Evolutionary conservation across 805 yeast species (phyloP).

Genomic region (Saccharomyces paradoxus): DNA sequence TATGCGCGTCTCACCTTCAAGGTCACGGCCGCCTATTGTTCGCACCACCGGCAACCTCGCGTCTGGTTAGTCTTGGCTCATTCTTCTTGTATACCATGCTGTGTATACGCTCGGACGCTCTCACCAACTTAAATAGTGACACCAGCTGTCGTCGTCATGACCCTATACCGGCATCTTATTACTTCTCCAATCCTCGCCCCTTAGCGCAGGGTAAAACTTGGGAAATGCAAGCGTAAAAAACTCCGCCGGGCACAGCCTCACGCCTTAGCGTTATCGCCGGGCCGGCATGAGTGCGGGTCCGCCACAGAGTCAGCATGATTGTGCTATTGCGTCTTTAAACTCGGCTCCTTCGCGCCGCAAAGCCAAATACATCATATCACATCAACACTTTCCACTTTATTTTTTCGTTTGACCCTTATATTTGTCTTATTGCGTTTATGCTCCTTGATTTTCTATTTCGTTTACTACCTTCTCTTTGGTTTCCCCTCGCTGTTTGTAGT

Average conservation of each 20-base stretch:
- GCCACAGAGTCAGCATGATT: neutral
- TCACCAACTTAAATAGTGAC: neutral
- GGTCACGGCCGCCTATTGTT: neutral
- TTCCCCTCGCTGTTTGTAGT: too few species aligned
- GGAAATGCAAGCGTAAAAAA: neutral
- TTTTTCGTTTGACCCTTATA: neutral
- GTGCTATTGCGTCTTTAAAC: neutral
- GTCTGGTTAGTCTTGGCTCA: neutral
- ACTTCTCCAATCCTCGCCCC: neutral
- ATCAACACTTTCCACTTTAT: neutral
- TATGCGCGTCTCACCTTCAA: neutral
- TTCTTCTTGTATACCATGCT: neutral
- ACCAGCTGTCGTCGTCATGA: neutral
- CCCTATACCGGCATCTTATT: neutral
- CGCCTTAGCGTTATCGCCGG: neutral
- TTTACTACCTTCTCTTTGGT: neutral
- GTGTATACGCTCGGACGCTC: neutral
- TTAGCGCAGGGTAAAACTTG: neutral
- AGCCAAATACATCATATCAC: neutral
- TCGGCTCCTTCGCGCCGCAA: neutral
- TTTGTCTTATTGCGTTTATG: neutral
- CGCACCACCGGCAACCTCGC: neutral
- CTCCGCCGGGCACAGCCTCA: neutral
- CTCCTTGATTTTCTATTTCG: neutral
- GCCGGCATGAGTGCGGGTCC: neutral